Base-by-base conservation (phyloP, 805 yeast species). In the Kodamaea neixiangensis region DNA sequence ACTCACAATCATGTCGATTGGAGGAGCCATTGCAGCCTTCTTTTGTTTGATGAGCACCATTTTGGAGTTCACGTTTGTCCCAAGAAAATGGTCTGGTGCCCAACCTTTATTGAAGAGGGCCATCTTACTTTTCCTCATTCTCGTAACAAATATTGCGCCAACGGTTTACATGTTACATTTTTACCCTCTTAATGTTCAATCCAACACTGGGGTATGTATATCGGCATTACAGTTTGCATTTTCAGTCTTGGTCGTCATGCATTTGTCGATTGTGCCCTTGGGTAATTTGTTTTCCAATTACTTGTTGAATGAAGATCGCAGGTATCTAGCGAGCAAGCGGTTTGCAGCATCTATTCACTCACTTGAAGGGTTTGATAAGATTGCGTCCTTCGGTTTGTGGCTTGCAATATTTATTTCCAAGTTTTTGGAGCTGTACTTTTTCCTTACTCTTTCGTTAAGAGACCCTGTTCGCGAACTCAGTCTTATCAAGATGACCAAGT, bases 341-440 rank as follows among this genome's bases (percentile, higher is more conserved):
- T 89, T 89, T 59, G 83, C 91, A 0, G 79, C 82, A 10, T 79
- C 83, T 7, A 79, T 86, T 50, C 80, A 80, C 49, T 59, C 65
- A 18, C 69, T 87, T 7, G 66, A 63, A 13, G 86, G 86, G 0
- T 75, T 81, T 38, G 81, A 82, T 48, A 69, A 70, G 43, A 68
- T 82, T 51, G 80, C 89, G 2, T 88, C 96, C 0, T 76, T 79
- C 62, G 85, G 87, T 0, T 67, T 89, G 51, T 87, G 96, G 91
- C 37, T 79, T 17, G 77, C 81, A 1, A 86, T 89, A 0, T 87
- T 87, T 56, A 55, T 76, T 6, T 83, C 88, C 2, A 89, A 89
- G 61, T 82, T 85, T 56, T 63, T 81, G 18, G 96, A 89, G 63
- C 88, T 96, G 0, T 89, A 89, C 64, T 87, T 86, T 65, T 89